These are phyloP conservation scores for Holtermannia corniformis DNA, from an alignment of 768 basidiomycete genomes.

Conservation along the genomic window DNA sequence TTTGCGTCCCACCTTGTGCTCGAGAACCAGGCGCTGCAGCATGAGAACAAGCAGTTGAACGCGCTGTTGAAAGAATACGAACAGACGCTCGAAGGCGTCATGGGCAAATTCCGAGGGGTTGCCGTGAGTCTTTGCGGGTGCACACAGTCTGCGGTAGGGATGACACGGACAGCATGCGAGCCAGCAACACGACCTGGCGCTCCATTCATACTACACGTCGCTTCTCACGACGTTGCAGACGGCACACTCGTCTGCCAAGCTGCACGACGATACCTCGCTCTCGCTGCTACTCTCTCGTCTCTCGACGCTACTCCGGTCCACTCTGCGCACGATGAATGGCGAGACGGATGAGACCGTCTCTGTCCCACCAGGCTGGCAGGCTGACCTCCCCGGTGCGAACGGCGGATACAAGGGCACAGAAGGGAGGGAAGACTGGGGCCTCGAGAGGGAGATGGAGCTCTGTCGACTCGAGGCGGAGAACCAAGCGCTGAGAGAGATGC, in stretches of 20 bases:
- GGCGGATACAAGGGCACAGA: conserved; percentile 41
- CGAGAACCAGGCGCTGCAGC: conserved; percentile 82
- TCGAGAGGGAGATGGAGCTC: conserved; percentile 82
- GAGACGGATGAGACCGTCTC: conserved; percentile 42
- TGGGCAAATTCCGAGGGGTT: conserved; percentile 89
- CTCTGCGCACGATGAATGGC: conserved; percentile 55
- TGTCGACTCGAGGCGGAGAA: conserved; percentile 74
- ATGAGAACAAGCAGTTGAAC: conserved; percentile 93
- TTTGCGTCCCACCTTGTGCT: conserved; percentile 79
- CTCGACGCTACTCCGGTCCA: conserved; percentile 57
- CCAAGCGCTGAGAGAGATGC: conserved; percentile 57
- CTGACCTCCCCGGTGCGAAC: conserved; percentile 25
- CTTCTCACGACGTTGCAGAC: conserved; percentile 50
- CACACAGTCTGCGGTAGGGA: background rate
- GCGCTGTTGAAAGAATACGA: conserved; percentile 88
- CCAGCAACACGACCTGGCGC: conserved; percentile 74
- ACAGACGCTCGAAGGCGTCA: conserved; percentile 84
- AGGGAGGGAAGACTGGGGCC: conserved; percentile 63
- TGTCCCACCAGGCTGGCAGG: conserved; percentile 17
- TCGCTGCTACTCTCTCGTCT: conserved; percentile 63
- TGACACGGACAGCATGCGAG: conserved; percentile 81
- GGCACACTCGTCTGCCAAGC: conserved; percentile 37
- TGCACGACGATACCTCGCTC: conserved; percentile 53
- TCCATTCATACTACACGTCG: conserved; percentile 81
- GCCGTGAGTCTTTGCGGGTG: conserved; percentile 52